Conservation (phyloP, 2,329 filamentous ascomycete genomes). For the Grosmannia huntii region DNA sequence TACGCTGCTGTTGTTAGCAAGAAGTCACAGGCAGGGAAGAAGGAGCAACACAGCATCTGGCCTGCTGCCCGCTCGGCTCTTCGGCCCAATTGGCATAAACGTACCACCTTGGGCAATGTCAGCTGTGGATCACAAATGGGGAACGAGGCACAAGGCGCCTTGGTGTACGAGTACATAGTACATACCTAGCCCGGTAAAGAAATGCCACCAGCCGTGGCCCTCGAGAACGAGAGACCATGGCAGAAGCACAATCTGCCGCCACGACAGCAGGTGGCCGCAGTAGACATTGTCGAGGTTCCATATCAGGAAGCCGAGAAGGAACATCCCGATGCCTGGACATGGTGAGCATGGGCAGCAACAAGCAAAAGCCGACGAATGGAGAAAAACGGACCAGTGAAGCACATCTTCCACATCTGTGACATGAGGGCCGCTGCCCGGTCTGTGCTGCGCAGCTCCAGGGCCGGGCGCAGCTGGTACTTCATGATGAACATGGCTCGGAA, state of each 20-base stretch:
- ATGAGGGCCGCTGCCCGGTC: constrained; percentile 34
- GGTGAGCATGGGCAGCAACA: not conserved
- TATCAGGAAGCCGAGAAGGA: constrained; percentile 61
- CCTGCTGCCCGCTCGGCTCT: not conserved
- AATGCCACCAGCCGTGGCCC: constrained; percentile 51
- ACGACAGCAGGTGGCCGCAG: constrained; percentile 51
- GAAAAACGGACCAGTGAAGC: constrained; percentile 33
- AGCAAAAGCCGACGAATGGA: not conserved
- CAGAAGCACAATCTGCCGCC: constrained; percentile 56
- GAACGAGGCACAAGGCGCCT: no score
- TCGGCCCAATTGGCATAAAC: not conserved
- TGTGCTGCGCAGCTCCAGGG: constrained; percentile 29
- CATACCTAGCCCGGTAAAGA: constrained; percentile 64
- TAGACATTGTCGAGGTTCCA: constrained; percentile 74
- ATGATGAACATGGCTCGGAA: constrained; percentile 66
- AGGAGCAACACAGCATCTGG: not conserved
- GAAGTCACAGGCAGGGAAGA: not conserved
- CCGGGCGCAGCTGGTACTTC: constrained; percentile 36
- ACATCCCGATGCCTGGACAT: constrained; percentile 47
- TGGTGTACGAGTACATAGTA: no score
- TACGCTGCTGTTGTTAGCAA: constrained; percentile 39
- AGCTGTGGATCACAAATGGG: not conserved
- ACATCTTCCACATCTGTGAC: constrained; percentile 64
- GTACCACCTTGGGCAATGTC: constrained; percentile 5
- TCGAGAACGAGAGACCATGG: constrained; percentile 67